phyloP scores from a whole-genome alignment of 2,329 filamentous ascomycete genomes.

The Phaeosphaeria sp. region DNA sequence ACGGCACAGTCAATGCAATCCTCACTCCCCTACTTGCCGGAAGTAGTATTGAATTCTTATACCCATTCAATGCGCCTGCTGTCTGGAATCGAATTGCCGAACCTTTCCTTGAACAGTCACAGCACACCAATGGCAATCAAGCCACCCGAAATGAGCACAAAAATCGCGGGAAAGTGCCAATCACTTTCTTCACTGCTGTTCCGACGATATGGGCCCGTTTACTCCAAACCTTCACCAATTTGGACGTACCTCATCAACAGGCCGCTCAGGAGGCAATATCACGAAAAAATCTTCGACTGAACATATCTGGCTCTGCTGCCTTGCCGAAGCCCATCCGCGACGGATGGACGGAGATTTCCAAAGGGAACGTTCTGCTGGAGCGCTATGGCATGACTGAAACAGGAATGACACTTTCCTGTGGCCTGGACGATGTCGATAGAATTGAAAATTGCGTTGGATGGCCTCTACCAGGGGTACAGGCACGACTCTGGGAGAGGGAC shows the following conservation, averaged over 20 bases:
- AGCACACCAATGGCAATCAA: too few relatives aligned
- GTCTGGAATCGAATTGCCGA: conserved; percentile 87
- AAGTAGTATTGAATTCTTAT: conserved; percentile 89
- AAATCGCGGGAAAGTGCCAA: conserved; percentile 47
- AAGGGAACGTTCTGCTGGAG: conserved; percentile 88
- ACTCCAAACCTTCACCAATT: conserved; percentile 70
- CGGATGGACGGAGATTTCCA: conserved; percentile 80
- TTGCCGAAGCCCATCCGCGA: conserved; percentile 87
- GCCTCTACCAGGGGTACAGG: conserved; percentile 88
- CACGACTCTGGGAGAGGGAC: conserved; percentile 64
- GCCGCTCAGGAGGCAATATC: conserved; percentile 6
- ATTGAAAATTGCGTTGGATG: conserved; percentile 93
- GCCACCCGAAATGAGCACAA: not conserved
- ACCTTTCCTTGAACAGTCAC: conserved; percentile 62
- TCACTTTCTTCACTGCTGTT: conserved; percentile 95
- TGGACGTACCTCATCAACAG: conserved; percentile 78
- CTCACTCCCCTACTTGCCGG: conserved; percentile 87
- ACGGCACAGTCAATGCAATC: conserved; percentile 94
- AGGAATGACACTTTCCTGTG: conserved; percentile 95
- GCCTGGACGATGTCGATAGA: conserved; percentile 76
- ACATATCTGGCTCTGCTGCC: conserved; percentile 93
- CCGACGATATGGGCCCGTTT: conserved; percentile 94
- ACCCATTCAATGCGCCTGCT: conserved; percentile 85
- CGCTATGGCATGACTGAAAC: conserved; percentile 99
- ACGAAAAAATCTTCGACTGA: conserved; percentile 37